A percentile compares a stretch with the other conserved stretches of the same genome.
These are phyloP conservation scores for Astrothelium subdiscretum DNA, from an alignment of 495 filamentous ascomycete genomes.

Conservation along the genomic window DNA sequence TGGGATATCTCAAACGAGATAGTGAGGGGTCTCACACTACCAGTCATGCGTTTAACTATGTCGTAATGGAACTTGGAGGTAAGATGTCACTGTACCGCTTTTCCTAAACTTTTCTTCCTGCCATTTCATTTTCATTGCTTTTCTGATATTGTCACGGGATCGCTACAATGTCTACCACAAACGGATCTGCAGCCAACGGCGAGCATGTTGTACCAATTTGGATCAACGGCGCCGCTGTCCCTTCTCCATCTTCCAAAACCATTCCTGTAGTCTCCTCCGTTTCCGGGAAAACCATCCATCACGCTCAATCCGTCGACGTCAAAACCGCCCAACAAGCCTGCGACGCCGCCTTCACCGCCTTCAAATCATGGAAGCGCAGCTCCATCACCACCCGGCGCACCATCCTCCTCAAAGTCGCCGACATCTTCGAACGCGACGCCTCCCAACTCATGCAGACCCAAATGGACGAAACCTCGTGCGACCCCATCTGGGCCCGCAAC, in stretches of 20 bases:
- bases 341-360: conserved; percentile 13
- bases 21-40: neutral
- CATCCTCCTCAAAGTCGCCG: conserved; percentile 10
- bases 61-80: neutral
- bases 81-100: neutral
- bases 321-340: conserved; percentile 8
- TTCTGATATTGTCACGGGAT: neutral
- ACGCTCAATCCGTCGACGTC: conserved; percentile 9
- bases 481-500: conserved; percentile 15
- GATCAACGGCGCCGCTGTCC: conserved; percentile 9
- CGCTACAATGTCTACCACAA: neutral
- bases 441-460: conserved; percentile 11
- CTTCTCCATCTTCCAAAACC: conserved; percentile 3
- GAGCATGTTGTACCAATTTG: conserved; percentile 9
- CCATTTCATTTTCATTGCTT: neutral
- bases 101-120: neutral
- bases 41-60: neutral
- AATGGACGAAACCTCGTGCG: conserved; percentile 20
- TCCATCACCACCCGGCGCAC: conserved; percentile 10
- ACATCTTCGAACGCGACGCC: conserved; percentile 6
- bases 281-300: conserved; percentile 9
- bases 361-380: conserved; percentile 14
- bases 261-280: conserved; percentile 11
- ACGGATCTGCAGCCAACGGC: neutral
- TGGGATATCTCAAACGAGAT: neutral